Evolutionary conservation across 495 filamentous ascomycete genomes (phyloP), one percentile per base, ranked within the genome.

Genomic region (Daldinia grandis): DNA sequence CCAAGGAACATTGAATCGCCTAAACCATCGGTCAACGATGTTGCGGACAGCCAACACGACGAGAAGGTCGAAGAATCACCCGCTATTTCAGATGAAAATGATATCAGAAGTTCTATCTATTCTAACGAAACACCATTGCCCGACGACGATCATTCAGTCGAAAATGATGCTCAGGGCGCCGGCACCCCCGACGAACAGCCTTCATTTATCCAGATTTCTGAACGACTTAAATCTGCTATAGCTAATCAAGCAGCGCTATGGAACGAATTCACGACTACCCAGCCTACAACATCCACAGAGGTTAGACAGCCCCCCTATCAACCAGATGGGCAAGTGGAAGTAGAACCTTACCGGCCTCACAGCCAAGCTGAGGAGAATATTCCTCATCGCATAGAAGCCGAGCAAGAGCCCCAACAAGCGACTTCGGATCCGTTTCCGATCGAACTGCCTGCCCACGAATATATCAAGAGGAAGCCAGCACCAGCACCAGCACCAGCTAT

Each of bases 401-500:
- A 51, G 12, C 56, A 57, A n/a, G 55, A 38, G 40, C 24, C 58
- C 30, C 63, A 72, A 8, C 33, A 60, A 3, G 8, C 38, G 25
- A 55, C 19, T 15, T 21, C 42, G 3, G 47, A 24, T 17, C 49
- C 21, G 15, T 37, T 42, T 5, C 51, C 60, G 1, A 37, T 58
- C 53, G 73, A 75, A 68, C 49, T 75, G 9, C 70, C 73, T 37
- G 12, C 54, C 38, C 68, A 74, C 28, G 50, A 51, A 35, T 64
- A 67, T 14, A 55, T 74, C 24, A 74, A 64, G 60, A 69, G 73
- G 35, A 77, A 75, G 47, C 73, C 73, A 5, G 67, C 73, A 40
- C 69, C 73, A 37, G 33, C 5, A 40, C 73, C 73, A 5, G 67
- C 73, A 40, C 69, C 73, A 37, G 33, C 5, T 9, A 30, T 51